Conservation (phyloP, 2,329 filamentous ascomycete genomes). For the Fusarium denticulatum region DNA sequence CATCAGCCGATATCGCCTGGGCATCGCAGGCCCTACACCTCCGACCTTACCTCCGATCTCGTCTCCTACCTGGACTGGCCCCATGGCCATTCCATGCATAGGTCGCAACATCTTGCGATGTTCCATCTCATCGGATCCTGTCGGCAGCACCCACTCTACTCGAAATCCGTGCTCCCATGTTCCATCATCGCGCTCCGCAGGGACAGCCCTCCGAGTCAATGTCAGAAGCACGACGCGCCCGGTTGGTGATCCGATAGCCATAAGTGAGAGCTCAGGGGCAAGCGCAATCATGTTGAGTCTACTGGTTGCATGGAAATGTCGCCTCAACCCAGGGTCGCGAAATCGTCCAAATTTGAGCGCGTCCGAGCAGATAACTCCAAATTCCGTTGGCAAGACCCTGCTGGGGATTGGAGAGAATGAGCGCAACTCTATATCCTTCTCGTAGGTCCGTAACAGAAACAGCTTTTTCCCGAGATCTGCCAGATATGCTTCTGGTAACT, state of each 20-base stretch:
- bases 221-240: conserved; percentile 74
- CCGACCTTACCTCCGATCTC: conserved; percentile 33
- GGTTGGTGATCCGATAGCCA: conserved; percentile 72
- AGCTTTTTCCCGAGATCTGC: conserved; percentile 25
- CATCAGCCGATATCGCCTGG: conserved; percentile 72
- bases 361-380: conserved; percentile 47
- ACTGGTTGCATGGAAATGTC: conserved; percentile 49
- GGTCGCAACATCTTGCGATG: conserved; percentile 58
- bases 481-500: conserved; percentile 9
- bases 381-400: conserved; percentile 36
- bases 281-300: conserved; percentile 68
- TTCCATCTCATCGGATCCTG: conserved; percentile 56
- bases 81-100: conserved; percentile 74
- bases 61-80: conserved; percentile 65
- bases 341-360: conserved; percentile 43
- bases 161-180: conserved; percentile 58
- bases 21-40: conserved; percentile 34
- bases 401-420: conserved; percentile 42
- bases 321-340: conserved; percentile 29
- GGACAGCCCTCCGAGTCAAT: conserved; percentile 49
- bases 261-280: conserved; percentile 75
- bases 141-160: conserved; percentile 63
- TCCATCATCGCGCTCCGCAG: conserved; percentile 28
- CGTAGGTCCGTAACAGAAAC: conserved; percentile 59
- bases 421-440: conserved; percentile 60